Evolutionary conservation across 305 asterid genomes (phyloP), one percentile per base, ranked within the genome.

Genomic region (Ilex paraguariensis): DNA sequence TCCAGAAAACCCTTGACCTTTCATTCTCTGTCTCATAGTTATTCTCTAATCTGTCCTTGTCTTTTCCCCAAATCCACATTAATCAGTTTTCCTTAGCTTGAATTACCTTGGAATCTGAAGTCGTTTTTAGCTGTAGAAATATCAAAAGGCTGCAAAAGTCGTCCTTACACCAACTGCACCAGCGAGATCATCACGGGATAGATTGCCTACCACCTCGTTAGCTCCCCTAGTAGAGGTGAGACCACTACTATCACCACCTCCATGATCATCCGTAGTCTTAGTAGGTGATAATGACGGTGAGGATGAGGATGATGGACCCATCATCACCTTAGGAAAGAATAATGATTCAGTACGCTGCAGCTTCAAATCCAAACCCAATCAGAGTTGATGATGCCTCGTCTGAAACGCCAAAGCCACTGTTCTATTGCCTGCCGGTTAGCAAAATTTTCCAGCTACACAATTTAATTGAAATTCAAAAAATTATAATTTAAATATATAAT

Each of bases 111-210:
- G 83, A 86, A 75, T 77, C 75, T 80, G 83, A 53, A 73, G 70
- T 73, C 67, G 31, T 70, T 63, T 68, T 63, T 56, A 57, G 57
- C 64, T 54, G 56, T 48, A 63, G 75, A 76, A 65, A 59, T 51
- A 78, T 79, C 74, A 73, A 83, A 83, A 79, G 82, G 86, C 83
- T 72, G 90, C 82, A 74, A 56, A n/a, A 75, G 66, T 1, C 21
- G 21, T 65, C 63, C 77, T 77, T 58, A 73, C 72, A 53, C 10
- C 42, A 15, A 10, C 63, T 57, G 61, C 70, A 66, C 54, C 75
- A 66, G 48, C 69, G 3, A 57, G 62, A 56, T 64, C 68, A 33
- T 69, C 70, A 45, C 63, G 66, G 78, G 55, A 61, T 59, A 65
- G 40, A 58, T 57, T 69, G 66, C 69, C 70, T 73, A 57, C 77